Conservation (phyloP, 1,284 basidiomycete species). For the Gymnopus androsaceus region DNA sequence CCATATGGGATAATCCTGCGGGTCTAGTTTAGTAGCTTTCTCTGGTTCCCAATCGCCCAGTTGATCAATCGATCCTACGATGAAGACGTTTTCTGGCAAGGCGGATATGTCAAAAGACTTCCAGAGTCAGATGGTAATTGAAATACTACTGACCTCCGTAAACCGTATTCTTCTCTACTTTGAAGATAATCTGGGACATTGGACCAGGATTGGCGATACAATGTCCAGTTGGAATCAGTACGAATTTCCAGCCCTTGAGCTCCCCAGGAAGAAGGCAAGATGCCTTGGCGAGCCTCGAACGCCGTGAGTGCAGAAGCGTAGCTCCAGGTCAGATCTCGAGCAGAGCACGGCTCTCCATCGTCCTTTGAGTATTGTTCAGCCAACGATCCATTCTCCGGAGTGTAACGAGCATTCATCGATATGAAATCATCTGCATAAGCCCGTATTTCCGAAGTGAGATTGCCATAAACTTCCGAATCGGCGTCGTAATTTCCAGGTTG, state of each 20-base stretch:
- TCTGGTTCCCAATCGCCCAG: too few species aligned
- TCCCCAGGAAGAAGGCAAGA: constrained; percentile 60
- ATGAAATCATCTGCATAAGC: constrained; percentile 63
- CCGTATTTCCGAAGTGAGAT: constrained; percentile 45
- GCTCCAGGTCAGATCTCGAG: constrained; percentile 65
- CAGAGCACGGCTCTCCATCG: constrained; percentile 50
- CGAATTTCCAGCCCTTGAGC: constrained; percentile 59
- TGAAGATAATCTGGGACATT: constrained; percentile 62
- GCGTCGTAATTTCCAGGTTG: constrained; percentile 48
- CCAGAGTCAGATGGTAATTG: constrained; percentile 63
- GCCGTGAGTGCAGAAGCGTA: constrained; percentile 60
- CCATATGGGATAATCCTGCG: too few species aligned
- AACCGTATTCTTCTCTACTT: constrained; percentile 55
- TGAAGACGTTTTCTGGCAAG: too few species aligned
- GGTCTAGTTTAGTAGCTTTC: too few species aligned
- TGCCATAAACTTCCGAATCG: constrained; percentile 44
- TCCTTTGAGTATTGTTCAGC: constrained; percentile 55
- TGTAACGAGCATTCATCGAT: constrained; percentile 53
- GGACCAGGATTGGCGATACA: constrained; percentile 32
- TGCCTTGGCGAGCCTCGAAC: constrained; percentile 49
- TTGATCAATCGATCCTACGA: too few species aligned
- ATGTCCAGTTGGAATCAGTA: constrained; percentile 34
- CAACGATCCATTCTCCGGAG: constrained; percentile 53
- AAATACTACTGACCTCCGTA: constrained; percentile 76
- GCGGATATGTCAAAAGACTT: too few species aligned